Conservation (phyloP, 2,329 filamentous ascomycete genomes). For the Diaporthe sp. region DNA sequence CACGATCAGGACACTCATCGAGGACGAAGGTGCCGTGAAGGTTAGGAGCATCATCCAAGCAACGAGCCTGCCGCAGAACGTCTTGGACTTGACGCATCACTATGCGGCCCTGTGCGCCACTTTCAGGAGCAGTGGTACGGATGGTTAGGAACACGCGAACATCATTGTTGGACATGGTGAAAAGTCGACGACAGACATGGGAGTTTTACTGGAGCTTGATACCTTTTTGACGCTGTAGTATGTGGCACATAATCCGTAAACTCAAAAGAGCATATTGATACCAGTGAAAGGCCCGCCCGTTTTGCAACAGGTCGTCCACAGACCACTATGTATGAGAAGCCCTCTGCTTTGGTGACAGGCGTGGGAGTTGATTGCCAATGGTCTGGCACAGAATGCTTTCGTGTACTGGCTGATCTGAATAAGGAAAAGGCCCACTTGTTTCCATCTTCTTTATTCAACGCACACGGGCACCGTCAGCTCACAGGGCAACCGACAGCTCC, state of each 20-base stretch:
- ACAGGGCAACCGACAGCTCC: neutral
- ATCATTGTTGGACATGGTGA: neutral
- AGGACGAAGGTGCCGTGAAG: constrained; percentile 97
- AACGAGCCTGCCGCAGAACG: constrained; percentile 91
- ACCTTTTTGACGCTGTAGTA: constrained; percentile 33
- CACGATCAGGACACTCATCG: constrained; percentile 91
- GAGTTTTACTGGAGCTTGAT: constrained; percentile 34
- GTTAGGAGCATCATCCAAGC: constrained; percentile 97
- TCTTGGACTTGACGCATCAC: constrained; percentile 94
- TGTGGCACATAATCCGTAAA: constrained; percentile 21
- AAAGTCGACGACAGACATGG: constrained; percentile 20
- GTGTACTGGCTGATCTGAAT: neutral
- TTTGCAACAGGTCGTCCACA: neutral
- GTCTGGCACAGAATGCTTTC: neutral
- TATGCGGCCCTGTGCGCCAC: constrained; percentile 95
- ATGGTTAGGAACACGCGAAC: constrained; percentile 69
- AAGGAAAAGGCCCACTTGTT: neutral
- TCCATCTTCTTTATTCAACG: neutral
- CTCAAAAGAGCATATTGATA: constrained; percentile 16
- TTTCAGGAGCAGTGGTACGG: constrained; percentile 93
- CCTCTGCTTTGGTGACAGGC: neutral
- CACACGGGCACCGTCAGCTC: too few relatives aligned
- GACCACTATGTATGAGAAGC: neutral
- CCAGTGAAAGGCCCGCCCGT: neutral
- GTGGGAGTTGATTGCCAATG: neutral